Evolutionary conservation across 2,329 filamentous ascomycete species (phyloP), one percentile per base, ranked within the genome.

Genomic region (Myriosclerotinia duriaeana): DNA sequence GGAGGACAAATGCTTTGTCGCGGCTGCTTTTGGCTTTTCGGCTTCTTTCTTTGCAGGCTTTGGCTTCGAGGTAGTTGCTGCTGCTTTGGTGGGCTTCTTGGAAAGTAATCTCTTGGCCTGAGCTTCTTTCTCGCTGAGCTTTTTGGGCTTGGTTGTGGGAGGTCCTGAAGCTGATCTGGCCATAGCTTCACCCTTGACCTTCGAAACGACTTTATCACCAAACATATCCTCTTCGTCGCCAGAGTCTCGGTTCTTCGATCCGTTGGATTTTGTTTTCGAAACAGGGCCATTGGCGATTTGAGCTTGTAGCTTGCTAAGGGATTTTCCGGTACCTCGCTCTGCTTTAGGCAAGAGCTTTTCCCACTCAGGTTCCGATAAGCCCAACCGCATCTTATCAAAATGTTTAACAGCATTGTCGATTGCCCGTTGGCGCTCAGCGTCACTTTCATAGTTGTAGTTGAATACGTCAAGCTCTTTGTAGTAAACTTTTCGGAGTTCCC

Each of bases 381-480:
- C 83, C 40, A 89, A 70, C 48, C 87, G 80, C 75, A 84, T 80
- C 74, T 83, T 85, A 75, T 89, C 87, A 69, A 84, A 89, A 64
- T 82, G 78, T 68, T 80, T 82, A 66, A 87, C 80, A 17, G 87
- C 86, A 71, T 87, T 83, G 77, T 90, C 80, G 74, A 89, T 83
- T 69, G 85, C 82, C 72, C 82, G 78, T 74, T 91, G 80, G 40
- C 87, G 83, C 68, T 86, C 82, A 42, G 83, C 81, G 22, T 81
- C 77, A 48, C 76, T 79, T 54, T 79, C 78, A 72, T 89, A 89
- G 38, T 83, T 78, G 74, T 87, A 87, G 66, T 81, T 83, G 82
- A 84, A 89, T 30, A 88, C 84, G 70, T 89, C 86, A 17, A 89
- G 80, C 70, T 89, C 87, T 75, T 83, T 87, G 82, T 83, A 89